phyloP scores from a whole-genome alignment of 176 grass and related monocot species.

The Urochloa ruziziensis region DNA sequence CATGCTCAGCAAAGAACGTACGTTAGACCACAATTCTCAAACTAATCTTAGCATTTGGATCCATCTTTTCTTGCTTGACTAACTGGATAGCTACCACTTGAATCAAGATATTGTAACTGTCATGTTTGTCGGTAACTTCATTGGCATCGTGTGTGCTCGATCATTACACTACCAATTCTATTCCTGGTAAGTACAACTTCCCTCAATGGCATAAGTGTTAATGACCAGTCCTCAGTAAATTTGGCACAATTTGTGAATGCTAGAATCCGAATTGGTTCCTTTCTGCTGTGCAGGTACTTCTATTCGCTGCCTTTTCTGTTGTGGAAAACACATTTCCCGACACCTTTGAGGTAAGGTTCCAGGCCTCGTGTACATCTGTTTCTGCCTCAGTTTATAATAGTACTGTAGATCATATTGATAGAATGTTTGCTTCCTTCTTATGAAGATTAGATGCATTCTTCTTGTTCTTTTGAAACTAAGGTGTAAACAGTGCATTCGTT shows the following conservation, averaged over 20 bases:
- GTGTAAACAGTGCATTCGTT: neutral
- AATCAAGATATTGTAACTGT: conserved; percentile 73
- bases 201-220: neutral
- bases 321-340: conserved; percentile 76
- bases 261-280: neutral
- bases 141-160: conserved; percentile 75
- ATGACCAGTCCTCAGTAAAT: neutral
- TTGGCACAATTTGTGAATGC: neutral
- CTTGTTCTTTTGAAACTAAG: neutral
- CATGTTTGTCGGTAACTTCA: conserved; percentile 95
- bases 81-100: conserved; percentile 30
- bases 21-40: conserved; percentile 18
- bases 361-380: neutral
- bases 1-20: conserved; percentile 67
- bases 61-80: conserved; percentile 17
- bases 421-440: neutral
- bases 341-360: conserved; percentile 50
- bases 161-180: conserved; percentile 95
- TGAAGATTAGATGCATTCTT: neutral
- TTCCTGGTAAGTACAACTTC: conserved; percentile 61
- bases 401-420: neutral
- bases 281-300: conserved; percentile 72
- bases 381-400: neutral
- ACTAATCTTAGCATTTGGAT: neutral
- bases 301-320: conserved; percentile 92